Evolutionary conservation across 768 basidiomycete species (phyloP), one percentile per base, ranked within the genome.

Genomic region (Boletus bicolor): DNA sequence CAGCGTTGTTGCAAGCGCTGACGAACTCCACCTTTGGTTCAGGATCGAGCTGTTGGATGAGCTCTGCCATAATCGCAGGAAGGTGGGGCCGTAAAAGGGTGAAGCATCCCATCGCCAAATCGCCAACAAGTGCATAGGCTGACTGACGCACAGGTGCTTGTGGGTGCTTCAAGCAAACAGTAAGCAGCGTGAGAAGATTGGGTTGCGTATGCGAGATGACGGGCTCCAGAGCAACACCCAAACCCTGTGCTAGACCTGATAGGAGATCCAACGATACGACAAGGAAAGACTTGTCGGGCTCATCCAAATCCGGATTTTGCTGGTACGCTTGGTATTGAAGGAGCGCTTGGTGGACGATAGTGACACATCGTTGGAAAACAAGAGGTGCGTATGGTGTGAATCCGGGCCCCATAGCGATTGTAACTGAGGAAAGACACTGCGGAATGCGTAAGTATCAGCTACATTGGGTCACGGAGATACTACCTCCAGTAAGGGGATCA

Each of bases 1-100:
- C 96, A 10, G 97, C 97, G 68, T 99, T 99, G 73, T 99, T 99
- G 71, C 93, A 95, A 6, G 96, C 97, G 62, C 93, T 95, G 59
- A 98, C 85, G 66, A 94, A 93, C 71, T 98, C 95, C 34, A 89
- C 80, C 64, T 92, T 91, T 1, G 96, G 97, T 66, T 96, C 91
- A 5, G 91, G 89, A 58, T 94, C 90, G 50, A 99, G 88, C 65
- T 98, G 95, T 39, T 81, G 75, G 58, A 91, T 89, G 52, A 99
- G 80, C 68, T 94, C 90, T 15, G 84, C 79, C 90, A 98, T 94
- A 69, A 99, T 88, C 30, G 84, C 83, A 1, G 91, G 82, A 76
- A 98, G 87, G 58, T 87, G 84, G 2, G 93, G 91, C 41, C 91
- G 84, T 62, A 99, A 79, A 21, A 97, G 74, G 9, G 77, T 72